Conservation (phyloP, 2,329 filamentous ascomycete species). For the Zymoseptoria crescenta region DNA sequence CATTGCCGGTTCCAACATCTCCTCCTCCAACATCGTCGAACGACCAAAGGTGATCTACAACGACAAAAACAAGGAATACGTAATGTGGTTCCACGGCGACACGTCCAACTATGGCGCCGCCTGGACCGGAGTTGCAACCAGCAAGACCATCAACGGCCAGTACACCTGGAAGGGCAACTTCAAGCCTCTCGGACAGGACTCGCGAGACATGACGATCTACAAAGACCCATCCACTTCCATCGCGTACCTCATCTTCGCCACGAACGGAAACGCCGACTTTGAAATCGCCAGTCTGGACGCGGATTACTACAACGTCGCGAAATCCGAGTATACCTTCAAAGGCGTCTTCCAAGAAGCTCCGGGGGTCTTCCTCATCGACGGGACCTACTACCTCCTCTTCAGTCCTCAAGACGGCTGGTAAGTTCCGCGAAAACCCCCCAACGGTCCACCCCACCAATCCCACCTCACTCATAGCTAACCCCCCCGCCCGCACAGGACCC, state of each 20-base stretch:
- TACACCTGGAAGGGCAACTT: conserved; percentile 47
- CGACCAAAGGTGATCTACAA: conserved; percentile 64
- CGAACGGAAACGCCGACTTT: conserved; percentile 26
- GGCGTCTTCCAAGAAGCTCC: conserved; percentile 45
- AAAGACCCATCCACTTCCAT: conserved; percentile 52
- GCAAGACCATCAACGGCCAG: conserved; percentile 51
- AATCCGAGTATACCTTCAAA: conserved; percentile 18
- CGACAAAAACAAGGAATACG: conserved; percentile 54
- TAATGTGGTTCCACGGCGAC: conserved; percentile 65
- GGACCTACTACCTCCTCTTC: conserved; percentile 58
- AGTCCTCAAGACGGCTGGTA: conserved; percentile 43
- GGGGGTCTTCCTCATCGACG: conserved; percentile 53
- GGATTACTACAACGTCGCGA: conserved; percentile 20
- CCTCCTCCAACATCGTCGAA: conserved; percentile 52
- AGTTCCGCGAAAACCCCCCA: neutral
- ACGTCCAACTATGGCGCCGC: conserved; percentile 54
- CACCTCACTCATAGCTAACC: neutral
- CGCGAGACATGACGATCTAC: conserved; percentile 53
- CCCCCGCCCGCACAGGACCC: conserved; percentile 7
- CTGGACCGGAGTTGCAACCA: conserved; percentile 56
- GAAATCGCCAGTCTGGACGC: conserved; percentile 19
- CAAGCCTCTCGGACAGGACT: conserved; percentile 44
- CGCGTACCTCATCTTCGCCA: conserved; percentile 51
- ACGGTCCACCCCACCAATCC: no score
- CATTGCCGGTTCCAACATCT: conserved; percentile 29